A percentile compares a stretch with the other conserved stretches of the same genome.
These are phyloP conservation scores for Kodamaea fungicola DNA, from an alignment of 1,139 yeast genomes.

Conservation along the genomic window DNA sequence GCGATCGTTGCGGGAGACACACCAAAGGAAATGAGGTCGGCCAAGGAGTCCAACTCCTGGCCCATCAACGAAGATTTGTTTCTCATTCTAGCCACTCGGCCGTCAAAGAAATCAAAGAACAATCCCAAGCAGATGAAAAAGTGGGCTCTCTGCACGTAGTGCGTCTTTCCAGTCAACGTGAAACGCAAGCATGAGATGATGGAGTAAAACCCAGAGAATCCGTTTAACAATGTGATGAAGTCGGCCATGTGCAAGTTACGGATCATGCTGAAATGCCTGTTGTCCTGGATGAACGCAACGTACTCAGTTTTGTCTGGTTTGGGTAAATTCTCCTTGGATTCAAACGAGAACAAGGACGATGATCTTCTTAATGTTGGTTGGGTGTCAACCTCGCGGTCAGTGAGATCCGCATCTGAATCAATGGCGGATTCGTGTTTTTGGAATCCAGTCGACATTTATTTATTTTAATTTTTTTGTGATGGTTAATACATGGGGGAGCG, in stretches of 20 bases:
- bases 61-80: conserved; percentile 93
- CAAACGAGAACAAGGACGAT: conserved; percentile 32
- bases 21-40: conserved; percentile 89
- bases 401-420: conserved; percentile 31
- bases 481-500: too few relatives aligned
- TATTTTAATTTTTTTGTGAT: neutral
- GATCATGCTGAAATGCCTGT: conserved; percentile 71
- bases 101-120: conserved; percentile 94
- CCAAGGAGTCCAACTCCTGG: conserved; percentile 93
- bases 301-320: conserved; percentile 75
- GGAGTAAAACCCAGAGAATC: conserved; percentile 85
- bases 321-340: conserved; percentile 40
- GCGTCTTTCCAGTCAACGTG: conserved; percentile 61
- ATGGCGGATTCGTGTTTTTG: conserved; percentile 35
- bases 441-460: conserved; percentile 10
- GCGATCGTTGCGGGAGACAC: conserved; percentile 94
- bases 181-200: conserved; percentile 82
- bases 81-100: conserved; percentile 92
- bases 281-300: conserved; percentile 72
- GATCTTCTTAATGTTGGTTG: conserved; percentile 38
- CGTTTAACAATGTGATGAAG: conserved; percentile 88
- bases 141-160: conserved; percentile 85
- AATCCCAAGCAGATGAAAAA: conserved; percentile 83
- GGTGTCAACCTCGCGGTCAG: conserved; percentile 22
- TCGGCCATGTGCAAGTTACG: conserved; percentile 92